phyloP scores from a whole-genome alignment of 2,329 filamentous ascomycete genomes.

The Ascochyta koolunga region DNA sequence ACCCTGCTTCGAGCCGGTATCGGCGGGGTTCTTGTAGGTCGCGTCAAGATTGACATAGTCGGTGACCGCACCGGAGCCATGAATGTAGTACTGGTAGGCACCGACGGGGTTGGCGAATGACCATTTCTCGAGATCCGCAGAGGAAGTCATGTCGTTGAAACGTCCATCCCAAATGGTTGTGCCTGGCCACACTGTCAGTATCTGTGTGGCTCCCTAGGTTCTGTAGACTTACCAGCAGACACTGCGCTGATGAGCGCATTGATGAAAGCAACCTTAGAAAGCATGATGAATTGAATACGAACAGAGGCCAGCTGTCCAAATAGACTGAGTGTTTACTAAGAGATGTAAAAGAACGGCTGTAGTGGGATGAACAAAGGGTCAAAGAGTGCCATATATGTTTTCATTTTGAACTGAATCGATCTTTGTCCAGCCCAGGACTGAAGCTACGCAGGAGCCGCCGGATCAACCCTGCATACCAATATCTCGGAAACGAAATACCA shows the following conservation, averaged over 20 bases:
- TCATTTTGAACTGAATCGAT: conserved; percentile 10
- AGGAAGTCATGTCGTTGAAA: conserved; percentile 65
- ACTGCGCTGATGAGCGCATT: conserved; percentile 42
- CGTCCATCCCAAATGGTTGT: conserved; percentile 68
- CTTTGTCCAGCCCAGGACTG: conserved; percentile 17
- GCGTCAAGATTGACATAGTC: conserved; percentile 71
- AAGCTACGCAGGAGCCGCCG: conserved; percentile 19
- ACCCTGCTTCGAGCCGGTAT: conserved; percentile 66
- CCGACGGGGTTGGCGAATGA: conserved; percentile 70
- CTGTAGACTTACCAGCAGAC: conserved; percentile 33
- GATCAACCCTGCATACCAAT: conserved; percentile 23
- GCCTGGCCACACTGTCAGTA: conserved; percentile 32
- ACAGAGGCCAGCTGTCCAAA: conserved; percentile 34
- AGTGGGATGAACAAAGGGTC: conserved; percentile 16
- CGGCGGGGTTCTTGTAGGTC: conserved; percentile 69
- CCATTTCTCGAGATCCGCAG: conserved; percentile 65
- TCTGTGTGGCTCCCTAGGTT: fast-evolving
- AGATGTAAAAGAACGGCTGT: conserved; percentile 28
- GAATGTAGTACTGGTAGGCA: conserved; percentile 78
- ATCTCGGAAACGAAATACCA: conserved; percentile 24
- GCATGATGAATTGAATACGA: conserved; percentile 33
- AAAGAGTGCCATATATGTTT: conserved; percentile 11
- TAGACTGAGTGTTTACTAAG: conserved; percentile 20
- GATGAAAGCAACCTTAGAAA: conserved; percentile 39
- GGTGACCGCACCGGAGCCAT: conserved; percentile 63